These are phyloP conservation scores for Penicillium daleae DNA, from an alignment of 495 filamentous ascomycete species.

Conservation along the genomic window DNA sequence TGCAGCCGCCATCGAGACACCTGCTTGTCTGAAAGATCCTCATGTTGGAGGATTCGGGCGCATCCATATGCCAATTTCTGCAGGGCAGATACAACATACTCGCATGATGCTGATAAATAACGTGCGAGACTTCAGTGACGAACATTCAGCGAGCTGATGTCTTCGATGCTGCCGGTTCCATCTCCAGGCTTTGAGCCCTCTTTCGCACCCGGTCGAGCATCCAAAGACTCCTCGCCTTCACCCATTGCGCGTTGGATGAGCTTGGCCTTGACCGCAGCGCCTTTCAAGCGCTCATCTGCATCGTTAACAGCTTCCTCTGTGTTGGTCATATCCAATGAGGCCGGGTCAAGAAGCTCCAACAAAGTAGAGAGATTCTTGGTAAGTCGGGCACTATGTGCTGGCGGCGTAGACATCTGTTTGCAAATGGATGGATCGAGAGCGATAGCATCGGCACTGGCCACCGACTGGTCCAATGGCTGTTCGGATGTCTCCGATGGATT, in stretches of 20 bases:
- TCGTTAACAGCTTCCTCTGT: conserved; percentile 83
- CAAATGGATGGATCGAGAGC: conserved; percentile 38
- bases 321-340: conserved; percentile 76
- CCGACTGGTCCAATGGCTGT: conserved; percentile 14
- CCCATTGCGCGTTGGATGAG: conserved; percentile 76
- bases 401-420: conserved; percentile 51
- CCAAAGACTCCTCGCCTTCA: conserved; percentile 48
- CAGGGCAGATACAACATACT: background rate
- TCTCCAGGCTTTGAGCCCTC: conserved; percentile 37
- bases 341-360: conserved; percentile 75
- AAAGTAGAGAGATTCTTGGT: conserved; percentile 72
- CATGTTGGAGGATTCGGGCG: background rate
- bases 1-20: background rate
- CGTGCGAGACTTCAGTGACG: conserved; percentile 44
- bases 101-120: background rate
- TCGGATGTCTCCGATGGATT: conserved; percentile 23
- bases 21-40: background rate
- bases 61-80: background rate
- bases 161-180: conserved; percentile 59
- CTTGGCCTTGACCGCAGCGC: conserved; percentile 77
- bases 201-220: conserved; percentile 31
- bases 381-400: conserved; percentile 62
- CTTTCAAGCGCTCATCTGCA: conserved; percentile 81
- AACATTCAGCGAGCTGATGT: conserved; percentile 51
- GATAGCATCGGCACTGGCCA: conserved; percentile 18